Base-by-base conservation (phyloP, 2,329 filamentous ascomycete genomes). In the Apiospora arundinis region DNA sequence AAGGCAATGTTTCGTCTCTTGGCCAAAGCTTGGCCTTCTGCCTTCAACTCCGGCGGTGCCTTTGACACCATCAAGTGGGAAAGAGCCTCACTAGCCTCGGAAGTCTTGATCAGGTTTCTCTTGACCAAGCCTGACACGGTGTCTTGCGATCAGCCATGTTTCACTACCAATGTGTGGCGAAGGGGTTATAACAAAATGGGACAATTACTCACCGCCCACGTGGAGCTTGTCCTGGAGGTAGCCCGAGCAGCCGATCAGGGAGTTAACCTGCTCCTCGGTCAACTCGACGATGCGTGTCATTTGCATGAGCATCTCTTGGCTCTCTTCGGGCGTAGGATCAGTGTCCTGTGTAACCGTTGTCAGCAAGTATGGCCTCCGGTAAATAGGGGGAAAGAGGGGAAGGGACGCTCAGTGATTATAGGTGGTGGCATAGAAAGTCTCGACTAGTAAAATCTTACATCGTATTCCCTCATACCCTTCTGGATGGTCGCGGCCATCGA, bases 261-360 rank as follows among this genome's bases (percentile, higher is more conserved):
- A 45, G 44, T 67, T 46, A n/a, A 67, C 65, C 23, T 67, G 65
- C 65, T 67, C 65, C 25, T 67, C 65, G 40, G 65, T 67, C 65
- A 67, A 46, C n/a, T 28, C 42, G 65, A 67, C 44, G 65, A 67
- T 67, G 44, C 65, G 65, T 1, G 65, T 67, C 65, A 67, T 67
- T 23, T 67, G 65, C 14, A 6, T 12, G 21, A 67, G 40, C 65
- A 46, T 67, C 11, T 45, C 23, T 23, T 67, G n/a, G 42, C 40
- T 67, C 44, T 67, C 40, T 28, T 67, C 14, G 12, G 40, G 40
- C 7, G 65, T 46, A 11, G 65, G 65, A 32, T 67, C 44, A 2
- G 28, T 25, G 44, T 45, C 65, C 65, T 67, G 9, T 2, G 8
- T 16, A 12, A 0, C 12, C 2, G n/a, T 11, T 14, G 16, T 44